phyloP scores from a whole-genome alignment of 495 filamentous ascomycete genomes.

The Penicillium canescens region DNA sequence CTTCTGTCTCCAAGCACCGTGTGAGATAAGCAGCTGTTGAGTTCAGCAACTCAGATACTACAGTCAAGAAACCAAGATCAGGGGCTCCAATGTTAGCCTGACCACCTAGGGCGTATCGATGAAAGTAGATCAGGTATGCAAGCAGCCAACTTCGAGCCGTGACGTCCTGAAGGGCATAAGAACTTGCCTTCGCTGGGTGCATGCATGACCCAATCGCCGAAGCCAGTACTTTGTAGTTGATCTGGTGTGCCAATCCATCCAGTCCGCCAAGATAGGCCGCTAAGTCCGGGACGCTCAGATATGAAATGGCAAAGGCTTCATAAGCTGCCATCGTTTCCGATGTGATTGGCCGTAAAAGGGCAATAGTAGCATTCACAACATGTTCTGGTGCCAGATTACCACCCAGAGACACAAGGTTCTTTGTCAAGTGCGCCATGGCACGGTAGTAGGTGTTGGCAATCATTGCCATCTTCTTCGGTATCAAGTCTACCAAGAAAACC shows the following conservation, averaged over 20 bases:
- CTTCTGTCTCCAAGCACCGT: slow-evolving; percentile 54
- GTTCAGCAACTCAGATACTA: slow-evolving; percentile 63
- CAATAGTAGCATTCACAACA: slow-evolving; percentile 40
- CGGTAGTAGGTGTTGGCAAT: slow-evolving; percentile 44
- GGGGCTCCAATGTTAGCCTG: slow-evolving; percentile 40
- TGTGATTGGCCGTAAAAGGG: slow-evolving; percentile 49
- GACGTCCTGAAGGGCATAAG: slow-evolving; percentile 25
- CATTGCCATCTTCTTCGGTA: slow-evolving; percentile 50
- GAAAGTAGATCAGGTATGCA: slow-evolving; percentile 77
- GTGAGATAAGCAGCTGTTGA: slow-evolving; percentile 61
- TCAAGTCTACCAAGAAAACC: slow-evolving; percentile 37
- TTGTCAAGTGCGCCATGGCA: slow-evolving; percentile 43
- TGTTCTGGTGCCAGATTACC: slow-evolving; percentile 21
- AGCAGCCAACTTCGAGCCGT: slow-evolving; percentile 69
- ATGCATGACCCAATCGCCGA: slow-evolving; percentile 42
- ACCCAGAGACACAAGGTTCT: slow-evolving; percentile 23
- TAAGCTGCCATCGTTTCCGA: slow-evolving; percentile 53
- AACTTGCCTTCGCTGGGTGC: slow-evolving; percentile 26
- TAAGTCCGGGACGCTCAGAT: slow-evolving; percentile 53
- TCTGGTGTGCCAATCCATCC: slow-evolving; percentile 45
- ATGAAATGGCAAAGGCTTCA: slow-evolving; percentile 56
- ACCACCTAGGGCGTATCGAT: slow-evolving; percentile 51
- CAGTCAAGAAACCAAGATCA: slow-evolving; percentile 61
- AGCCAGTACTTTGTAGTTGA: slow-evolving; percentile 57
- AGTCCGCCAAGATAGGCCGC: slow-evolving; percentile 41